These are phyloP conservation scores for Myxozyma kluyveri DNA, from an alignment of 805 yeast species.

Conservation along the genomic window DNA sequence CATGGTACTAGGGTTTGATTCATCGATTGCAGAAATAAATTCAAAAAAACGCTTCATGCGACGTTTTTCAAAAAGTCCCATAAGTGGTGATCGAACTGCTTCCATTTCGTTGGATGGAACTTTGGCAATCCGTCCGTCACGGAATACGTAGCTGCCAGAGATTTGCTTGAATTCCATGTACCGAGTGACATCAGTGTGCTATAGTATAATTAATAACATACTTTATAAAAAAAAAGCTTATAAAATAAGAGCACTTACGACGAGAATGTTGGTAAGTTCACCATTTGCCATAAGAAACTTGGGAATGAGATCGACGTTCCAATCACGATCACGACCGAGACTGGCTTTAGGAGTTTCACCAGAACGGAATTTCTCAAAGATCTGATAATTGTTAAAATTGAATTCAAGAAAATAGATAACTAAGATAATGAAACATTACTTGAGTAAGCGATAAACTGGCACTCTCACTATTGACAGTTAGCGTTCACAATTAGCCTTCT, in stretches of 20 bases:
- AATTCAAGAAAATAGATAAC: neutral
- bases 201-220: neutral
- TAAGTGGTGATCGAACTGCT: conserved; percentile 84
- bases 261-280: conserved; percentile 89
- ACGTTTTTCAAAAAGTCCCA: conserved; percentile 95
- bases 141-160: conserved; percentile 91
- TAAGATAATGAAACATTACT: conserved; percentile 17
- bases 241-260: conserved; percentile 34
- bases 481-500: neutral
- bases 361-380: conserved; percentile 85
- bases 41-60: conserved; percentile 90
- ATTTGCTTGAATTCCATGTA: conserved; percentile 95
- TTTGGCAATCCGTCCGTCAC: conserved; percentile 86
- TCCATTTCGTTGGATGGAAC: conserved; percentile 91
- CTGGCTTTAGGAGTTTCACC: conserved; percentile 58
- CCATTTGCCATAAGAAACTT: conserved; percentile 97
- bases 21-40: conserved; percentile 77
- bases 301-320: conserved; percentile 97
- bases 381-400: conserved; percentile 37
- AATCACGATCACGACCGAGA: conserved; percentile 90
- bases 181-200: conserved; percentile 90
- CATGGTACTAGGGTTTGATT: conserved; percentile 74
- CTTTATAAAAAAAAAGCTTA: neutral
- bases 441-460: conserved; percentile 76
- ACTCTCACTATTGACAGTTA: conserved; percentile 49